Conservation (phyloP, 2,329 filamentous ascomycete genomes). For the Pseudogymnoascus sp. region DNA sequence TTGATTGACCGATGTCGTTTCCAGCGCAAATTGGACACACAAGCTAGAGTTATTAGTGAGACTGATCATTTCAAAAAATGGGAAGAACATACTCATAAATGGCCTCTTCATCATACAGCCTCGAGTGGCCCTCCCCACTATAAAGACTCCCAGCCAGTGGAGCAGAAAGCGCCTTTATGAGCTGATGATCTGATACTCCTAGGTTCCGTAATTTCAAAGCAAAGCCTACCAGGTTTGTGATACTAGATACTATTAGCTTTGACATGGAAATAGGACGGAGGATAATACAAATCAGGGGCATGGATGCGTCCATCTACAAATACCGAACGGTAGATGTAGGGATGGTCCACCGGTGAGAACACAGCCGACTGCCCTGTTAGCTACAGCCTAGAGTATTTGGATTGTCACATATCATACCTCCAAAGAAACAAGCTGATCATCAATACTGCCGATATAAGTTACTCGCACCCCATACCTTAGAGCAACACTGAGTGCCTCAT, state of each 20-base stretch:
- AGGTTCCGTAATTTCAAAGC: constrained; percentile 89
- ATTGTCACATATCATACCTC: constrained; percentile 59
- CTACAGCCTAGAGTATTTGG: background rate
- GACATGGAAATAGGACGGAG: background rate
- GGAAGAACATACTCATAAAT: constrained; percentile 62
- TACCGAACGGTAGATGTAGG: constrained; percentile 90
- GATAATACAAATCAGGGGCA: constrained; percentile 71
- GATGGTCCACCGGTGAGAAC: constrained; percentile 78
- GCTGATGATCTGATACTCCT: constrained; percentile 84
- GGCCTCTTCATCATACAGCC: constrained; percentile 80
- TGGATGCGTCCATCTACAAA: constrained; percentile 92
- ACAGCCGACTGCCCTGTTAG: constrained; percentile 59
- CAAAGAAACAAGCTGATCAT: constrained; percentile 90
- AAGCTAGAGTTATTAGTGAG: constrained; percentile 38
- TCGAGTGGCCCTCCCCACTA: constrained; percentile 84
- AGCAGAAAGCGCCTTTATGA: constrained; percentile 81
- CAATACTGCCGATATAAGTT: constrained; percentile 87
- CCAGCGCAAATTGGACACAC: constrained; percentile 64
- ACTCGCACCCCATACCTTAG: constrained; percentile 75
- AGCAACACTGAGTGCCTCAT: constrained; percentile 64
- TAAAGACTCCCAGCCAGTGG: constrained; percentile 89
- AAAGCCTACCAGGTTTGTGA: constrained; percentile 88
- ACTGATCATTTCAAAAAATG: background rate
- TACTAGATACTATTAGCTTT: constrained; percentile 33
- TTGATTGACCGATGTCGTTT: constrained; percentile 52